These are phyloP conservation scores for Eragrostis nindensis DNA, from an alignment of 176 grass and related monocot species.

Conservation along the genomic window DNA sequence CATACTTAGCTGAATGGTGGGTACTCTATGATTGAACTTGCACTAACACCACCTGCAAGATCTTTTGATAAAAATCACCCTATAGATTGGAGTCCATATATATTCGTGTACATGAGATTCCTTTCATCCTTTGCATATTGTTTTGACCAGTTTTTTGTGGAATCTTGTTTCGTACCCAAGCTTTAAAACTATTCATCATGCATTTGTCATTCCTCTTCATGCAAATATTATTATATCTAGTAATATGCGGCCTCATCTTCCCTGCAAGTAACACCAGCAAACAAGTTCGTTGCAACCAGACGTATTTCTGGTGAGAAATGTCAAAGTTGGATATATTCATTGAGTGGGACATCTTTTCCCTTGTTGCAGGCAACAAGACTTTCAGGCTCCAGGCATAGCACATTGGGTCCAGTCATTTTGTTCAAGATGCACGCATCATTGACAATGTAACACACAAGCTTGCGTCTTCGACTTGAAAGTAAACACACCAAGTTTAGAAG, in stretches of 20 bases:
- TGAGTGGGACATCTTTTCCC: background rate
- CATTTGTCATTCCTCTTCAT: constrained; percentile 8
- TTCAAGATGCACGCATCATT: background rate
- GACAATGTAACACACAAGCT: background rate
- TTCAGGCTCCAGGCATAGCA: no score
- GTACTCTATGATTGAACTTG: constrained; percentile 38
- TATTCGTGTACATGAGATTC: constrained; percentile 22
- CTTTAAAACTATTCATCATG: background rate
- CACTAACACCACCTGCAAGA: constrained; percentile 22
- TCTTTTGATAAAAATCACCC: constrained; percentile 9
- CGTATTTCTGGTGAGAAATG: background rate
- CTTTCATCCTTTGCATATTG: background rate
- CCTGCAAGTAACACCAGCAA: constrained; percentile 8
- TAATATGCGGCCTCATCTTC: background rate
- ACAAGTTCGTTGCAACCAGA: constrained; percentile 27
- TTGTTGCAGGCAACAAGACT: background rate
- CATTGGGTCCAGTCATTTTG: background rate
- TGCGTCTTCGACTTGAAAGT: background rate
- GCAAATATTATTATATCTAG: constrained; percentile 4
- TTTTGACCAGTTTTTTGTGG: background rate
- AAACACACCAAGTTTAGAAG: background rate
- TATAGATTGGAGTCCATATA: constrained; percentile 25
- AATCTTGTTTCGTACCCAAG: constrained; percentile 25
- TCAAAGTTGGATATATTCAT: background rate
- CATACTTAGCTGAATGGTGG: constrained; percentile 25